These are phyloP conservation scores for Diaporthe aspalathi DNA, from an alignment of 2,329 filamentous ascomycete species.

Conservation along the genomic window DNA sequence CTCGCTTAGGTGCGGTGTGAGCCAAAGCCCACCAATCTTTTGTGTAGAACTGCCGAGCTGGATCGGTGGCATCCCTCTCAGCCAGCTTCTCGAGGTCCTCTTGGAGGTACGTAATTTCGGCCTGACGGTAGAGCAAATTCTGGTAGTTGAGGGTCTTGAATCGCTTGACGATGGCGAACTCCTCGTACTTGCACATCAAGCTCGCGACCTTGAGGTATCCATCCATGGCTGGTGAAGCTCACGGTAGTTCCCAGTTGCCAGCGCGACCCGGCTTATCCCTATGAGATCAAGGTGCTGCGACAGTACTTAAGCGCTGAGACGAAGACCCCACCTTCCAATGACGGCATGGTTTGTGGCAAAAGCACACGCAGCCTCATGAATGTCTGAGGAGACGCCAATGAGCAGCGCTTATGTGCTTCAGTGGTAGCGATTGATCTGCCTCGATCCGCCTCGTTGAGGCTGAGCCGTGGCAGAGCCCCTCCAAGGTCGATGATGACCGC, in stretches of 20 bases:
- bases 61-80: slow-evolving; percentile 26
- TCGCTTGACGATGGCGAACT: slow-evolving; percentile 45
- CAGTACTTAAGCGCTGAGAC: slow-evolving; percentile 35
- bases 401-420: too few relatives aligned
- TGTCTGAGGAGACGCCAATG: too few relatives aligned
- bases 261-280: too few relatives aligned
- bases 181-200: slow-evolving; percentile 45
- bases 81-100: slow-evolving; percentile 39
- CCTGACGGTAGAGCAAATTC: slow-evolving; percentile 47
- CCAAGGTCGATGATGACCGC: too few relatives aligned
- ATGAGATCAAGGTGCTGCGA: neutral
- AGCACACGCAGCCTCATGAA: too few relatives aligned
- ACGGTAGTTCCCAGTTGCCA: neutral
- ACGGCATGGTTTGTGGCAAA: too few relatives aligned
- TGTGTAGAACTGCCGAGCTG: slow-evolving; percentile 19
- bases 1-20: neutral
- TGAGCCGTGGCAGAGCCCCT: too few relatives aligned
- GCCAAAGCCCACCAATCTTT: slow-evolving; percentile 42
- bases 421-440: too few relatives aligned
- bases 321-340: too few relatives aligned
- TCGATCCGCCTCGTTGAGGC: too few relatives aligned
- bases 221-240: slow-evolving; percentile 37
- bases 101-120: slow-evolving; percentile 45
- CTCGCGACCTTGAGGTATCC: slow-evolving; percentile 43
- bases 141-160: slow-evolving; percentile 45